phyloP scores from a whole-genome alignment of 208 protist species.

The Crithidia sp. region DNA sequence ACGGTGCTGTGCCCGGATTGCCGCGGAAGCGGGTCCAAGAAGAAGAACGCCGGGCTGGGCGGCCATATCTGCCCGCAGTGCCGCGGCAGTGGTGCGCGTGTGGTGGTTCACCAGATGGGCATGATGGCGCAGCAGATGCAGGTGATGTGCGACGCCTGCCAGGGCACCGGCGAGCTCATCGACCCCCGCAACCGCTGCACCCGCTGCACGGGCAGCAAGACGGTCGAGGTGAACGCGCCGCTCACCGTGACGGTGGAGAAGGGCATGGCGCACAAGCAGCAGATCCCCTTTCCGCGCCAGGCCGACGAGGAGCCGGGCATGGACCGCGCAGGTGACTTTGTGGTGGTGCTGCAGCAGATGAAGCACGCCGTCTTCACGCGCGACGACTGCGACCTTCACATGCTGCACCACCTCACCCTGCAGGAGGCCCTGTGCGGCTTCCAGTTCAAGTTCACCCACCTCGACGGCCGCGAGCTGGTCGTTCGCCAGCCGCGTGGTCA shows the following conservation, averaged over 20 bases:
- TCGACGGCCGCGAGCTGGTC: slow-evolving; percentile 89
- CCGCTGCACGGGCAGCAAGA: slow-evolving; percentile 92
- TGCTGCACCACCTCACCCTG: slow-evolving; percentile 91
- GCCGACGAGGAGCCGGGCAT: slow-evolving; percentile 48
- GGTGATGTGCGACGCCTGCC: slow-evolving; percentile 88
- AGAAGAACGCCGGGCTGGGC: slow-evolving; percentile 7
- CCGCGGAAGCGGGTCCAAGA: slow-evolving; percentile 62
- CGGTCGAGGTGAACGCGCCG: slow-evolving; percentile 74
- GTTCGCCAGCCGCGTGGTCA: slow-evolving; percentile 71
- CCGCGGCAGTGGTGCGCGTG: slow-evolving; percentile 88
- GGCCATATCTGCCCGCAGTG: slow-evolving; percentile 78
- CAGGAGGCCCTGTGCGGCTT: slow-evolving; percentile 95
- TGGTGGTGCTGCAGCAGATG: slow-evolving; percentile 94
- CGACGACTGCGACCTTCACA: slow-evolving; percentile 91
- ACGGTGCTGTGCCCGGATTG: slow-evolving; percentile 68
- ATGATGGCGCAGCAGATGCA: slow-evolving; percentile 96
- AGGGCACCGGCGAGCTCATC: slow-evolving; percentile 87
- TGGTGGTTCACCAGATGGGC: slow-evolving; percentile 93
- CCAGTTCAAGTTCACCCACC: slow-evolving; percentile 88
- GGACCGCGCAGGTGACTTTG: slow-evolving; percentile 91
- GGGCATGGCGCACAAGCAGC: slow-evolving; percentile 67
- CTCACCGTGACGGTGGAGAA: slow-evolving; percentile 52
- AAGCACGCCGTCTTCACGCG: slow-evolving; percentile 93
- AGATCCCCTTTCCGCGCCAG: slow-evolving; percentile 53
- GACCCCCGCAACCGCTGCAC: slow-evolving; percentile 90